phyloP scores from a whole-genome alignment of 371 early-diverging fungal genomes.

The Basidiobolus heterosporus region DNA sequence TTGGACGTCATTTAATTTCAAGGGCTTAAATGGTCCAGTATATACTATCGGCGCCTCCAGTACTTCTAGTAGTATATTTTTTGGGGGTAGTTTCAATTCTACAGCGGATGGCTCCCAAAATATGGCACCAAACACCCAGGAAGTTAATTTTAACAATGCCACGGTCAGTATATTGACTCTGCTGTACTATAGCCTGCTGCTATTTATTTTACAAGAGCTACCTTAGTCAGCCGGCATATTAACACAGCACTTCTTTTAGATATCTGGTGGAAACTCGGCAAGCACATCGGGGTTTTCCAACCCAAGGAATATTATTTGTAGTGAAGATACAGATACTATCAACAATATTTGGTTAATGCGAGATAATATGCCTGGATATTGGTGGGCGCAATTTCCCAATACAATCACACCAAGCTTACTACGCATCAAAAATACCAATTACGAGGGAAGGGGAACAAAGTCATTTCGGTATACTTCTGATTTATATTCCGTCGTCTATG shows the following conservation, averaged over 20 bases:
- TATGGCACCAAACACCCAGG: slow-evolving; percentile 13
- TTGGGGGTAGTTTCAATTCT: slow-evolving; percentile 31
- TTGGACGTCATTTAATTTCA: slow-evolving; percentile 36
- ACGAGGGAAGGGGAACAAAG: slow-evolving; percentile 41
- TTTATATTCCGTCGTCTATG: no score
- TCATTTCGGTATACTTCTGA: slow-evolving; percentile 26
- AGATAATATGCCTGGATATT: slow-evolving; percentile 42
- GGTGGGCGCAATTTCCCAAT: slow-evolving; percentile 37
- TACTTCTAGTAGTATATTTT: slow-evolving; percentile 17
- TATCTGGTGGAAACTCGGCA: slow-evolving; percentile 4
- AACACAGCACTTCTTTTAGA: not conserved
- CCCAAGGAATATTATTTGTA: slow-evolving; percentile 29
- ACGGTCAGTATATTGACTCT: slow-evolving; percentile 3
- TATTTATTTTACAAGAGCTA: not conserved
- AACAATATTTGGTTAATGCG: slow-evolving; percentile 42
- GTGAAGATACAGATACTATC: slow-evolving; percentile 13
- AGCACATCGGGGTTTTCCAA: slow-evolving; percentile 14
- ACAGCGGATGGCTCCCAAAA: slow-evolving; percentile 14
- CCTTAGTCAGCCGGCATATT: not conserved
- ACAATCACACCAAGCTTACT: slow-evolving; percentile 43
- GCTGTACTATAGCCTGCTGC: not conserved
- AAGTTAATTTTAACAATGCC: slow-evolving; percentile 9
- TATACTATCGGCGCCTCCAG: slow-evolving; percentile 16
- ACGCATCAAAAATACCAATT: slow-evolving; percentile 41
- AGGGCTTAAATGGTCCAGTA: slow-evolving; percentile 39